Base-by-base conservation (phyloP, 2,329 filamentous ascomycete species). In the Leptographium flavum region DNA sequence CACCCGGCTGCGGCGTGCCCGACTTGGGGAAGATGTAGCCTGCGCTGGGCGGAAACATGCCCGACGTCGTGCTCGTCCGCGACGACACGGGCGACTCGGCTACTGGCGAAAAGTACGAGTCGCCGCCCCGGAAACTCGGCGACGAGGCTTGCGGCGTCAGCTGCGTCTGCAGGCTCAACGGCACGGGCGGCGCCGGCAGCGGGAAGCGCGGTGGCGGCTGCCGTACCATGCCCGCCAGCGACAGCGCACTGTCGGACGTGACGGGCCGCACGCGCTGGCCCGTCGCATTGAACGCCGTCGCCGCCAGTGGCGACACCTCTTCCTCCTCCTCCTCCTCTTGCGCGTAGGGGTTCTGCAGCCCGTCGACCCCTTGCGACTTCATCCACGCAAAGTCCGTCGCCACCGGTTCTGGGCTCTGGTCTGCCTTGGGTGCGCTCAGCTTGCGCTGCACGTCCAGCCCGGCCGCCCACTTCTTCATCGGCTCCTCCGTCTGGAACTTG, bases 61-160 rank as follows among this genome's bases (percentile, higher is more conserved):
- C 77, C 35, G 84, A 87, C 5, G 84, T 73, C 1, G 78, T 78
- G 59, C 83, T 88, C 8, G 83, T 81, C 42, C 85, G 74, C 22
- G 81, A 81, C 14, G 82, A 86, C 37, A 79, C 78, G 10, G 85
- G 84, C 0, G 84, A 87, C 45, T 95, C 88, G 30, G 73, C 74
- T 2, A 81, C 74, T 0, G 92, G 92, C 0, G 90, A 96, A 62
- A 98, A 98, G 63, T 95, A 96, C 4, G 88, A 95, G 47, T 87
- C 86, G n/a, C 70, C 75, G 31, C 67, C 69, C 43, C 75, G 71
- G 19, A 75, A 68, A 23, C 70, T 67, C 1, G 85, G 82, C 14
- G 83, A 85, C 43, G 63, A 61, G 42, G 69, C 58, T 17, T 57
- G 55, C 17, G 56, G 51, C 9, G 52, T 51, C 41, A 62, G 51